Conservation (phyloP, 176 grass and related monocot genomes). For the Aechmea fasciata region DNA sequence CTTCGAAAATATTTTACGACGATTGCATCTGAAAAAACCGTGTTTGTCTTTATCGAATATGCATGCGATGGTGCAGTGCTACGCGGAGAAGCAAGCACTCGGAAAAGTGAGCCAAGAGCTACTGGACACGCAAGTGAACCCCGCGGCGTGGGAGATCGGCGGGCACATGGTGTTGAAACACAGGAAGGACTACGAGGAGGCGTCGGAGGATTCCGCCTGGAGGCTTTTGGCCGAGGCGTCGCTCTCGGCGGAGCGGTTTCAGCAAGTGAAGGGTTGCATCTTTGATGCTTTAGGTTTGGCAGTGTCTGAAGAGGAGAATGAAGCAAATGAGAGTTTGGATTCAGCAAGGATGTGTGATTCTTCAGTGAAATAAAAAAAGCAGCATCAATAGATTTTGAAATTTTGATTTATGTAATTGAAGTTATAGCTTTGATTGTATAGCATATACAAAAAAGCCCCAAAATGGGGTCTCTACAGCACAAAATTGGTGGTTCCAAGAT, state of each 20-base stretch:
- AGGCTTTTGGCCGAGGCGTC: slow-evolving; percentile 54
- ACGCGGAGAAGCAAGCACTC: slow-evolving; percentile 54
- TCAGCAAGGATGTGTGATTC: background rate
- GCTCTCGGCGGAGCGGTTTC: slow-evolving; percentile 48
- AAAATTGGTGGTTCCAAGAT: background rate
- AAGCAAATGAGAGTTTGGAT: background rate
- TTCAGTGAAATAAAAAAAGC: no score
- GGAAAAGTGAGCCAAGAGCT: slow-evolving; percentile 57
- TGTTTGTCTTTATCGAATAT: slow-evolving; percentile 9
- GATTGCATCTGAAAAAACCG: background rate
- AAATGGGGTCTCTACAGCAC: background rate
- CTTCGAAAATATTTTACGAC: background rate
- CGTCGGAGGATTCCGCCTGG: slow-evolving; percentile 36
- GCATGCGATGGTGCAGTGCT: slow-evolving; percentile 25
- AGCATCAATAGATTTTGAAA: no score
- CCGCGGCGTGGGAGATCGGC: slow-evolving; percentile 78
- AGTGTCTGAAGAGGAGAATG: background rate
- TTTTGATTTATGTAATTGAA: no score
- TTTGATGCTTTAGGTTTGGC: slow-evolving; percentile 13
- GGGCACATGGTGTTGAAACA: slow-evolving; percentile 80
- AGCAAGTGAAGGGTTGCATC: slow-evolving; percentile 38
- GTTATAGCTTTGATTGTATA: no score
- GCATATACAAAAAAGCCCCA: background rate
- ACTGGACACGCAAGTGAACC: slow-evolving; percentile 66
- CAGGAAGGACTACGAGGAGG: slow-evolving; percentile 60